phyloP scores from a whole-genome alignment of 2,329 filamentous ascomycete species.

The Trematosphaeria pertusa region DNA sequence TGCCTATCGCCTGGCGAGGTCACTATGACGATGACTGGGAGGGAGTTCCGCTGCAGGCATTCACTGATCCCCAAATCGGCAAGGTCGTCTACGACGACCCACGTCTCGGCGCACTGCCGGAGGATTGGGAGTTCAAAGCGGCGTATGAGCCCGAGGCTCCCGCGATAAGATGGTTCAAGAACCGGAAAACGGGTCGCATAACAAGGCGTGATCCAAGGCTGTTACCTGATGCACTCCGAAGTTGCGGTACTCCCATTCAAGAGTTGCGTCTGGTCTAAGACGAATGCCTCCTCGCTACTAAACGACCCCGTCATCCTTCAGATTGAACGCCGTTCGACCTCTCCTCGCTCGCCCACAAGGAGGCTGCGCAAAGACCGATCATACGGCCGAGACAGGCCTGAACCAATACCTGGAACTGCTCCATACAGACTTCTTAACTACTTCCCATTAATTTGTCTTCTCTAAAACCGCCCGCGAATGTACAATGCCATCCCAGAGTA shows the following conservation, averaged over 20 bases:
- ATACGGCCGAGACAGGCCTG: no score
- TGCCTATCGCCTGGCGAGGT: background rate
- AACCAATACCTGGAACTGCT: no score
- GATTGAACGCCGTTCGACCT: no score
- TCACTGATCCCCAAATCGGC: background rate
- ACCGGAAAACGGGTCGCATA: background rate
- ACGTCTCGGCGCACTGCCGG: constrained; percentile 2
- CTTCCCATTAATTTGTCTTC: no score
- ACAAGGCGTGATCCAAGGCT: constrained; percentile 1
- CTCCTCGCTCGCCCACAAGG: no score
- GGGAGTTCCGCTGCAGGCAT: background rate
- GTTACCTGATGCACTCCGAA: constrained; percentile 1
- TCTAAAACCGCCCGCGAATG: no score
- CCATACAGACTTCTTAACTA: no score
- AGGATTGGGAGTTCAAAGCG: constrained; percentile 1
- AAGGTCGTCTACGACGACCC: constrained; percentile 1
- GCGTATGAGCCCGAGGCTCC: background rate
- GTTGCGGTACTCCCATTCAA: background rate
- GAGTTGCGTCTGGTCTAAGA: constrained; percentile 1
- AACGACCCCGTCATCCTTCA: no score
- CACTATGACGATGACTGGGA: background rate
- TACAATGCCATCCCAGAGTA: no score
- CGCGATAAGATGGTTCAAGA: background rate
- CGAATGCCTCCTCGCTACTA: no score
- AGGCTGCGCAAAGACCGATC: no score